Conservation (phyloP, 208 protist genomes). For the Crithidia thermophila region DNA sequence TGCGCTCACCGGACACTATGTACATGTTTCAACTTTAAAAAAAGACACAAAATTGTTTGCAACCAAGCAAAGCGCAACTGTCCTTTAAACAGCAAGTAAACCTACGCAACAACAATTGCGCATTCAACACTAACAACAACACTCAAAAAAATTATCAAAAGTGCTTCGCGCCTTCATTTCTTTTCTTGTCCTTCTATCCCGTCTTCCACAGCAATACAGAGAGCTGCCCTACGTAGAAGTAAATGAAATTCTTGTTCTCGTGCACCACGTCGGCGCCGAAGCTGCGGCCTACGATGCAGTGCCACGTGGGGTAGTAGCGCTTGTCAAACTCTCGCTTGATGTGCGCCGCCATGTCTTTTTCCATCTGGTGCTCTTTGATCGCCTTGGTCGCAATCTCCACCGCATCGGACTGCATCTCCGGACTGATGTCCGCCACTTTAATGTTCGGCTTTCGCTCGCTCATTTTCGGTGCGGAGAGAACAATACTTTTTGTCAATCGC, state of each 20-base stretch:
- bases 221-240: slow-evolving; percentile 99
- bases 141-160: neutral
- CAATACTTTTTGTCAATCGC: neutral
- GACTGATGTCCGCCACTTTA: slow-evolving; percentile 95
- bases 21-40: too few species aligned
- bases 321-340: slow-evolving; percentile 99
- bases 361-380: slow-evolving; percentile 99
- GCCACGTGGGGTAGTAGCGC: slow-evolving; percentile 99
- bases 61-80: too few species aligned
- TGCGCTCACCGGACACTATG: neutral
- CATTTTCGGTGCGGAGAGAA: slow-evolving; percentile 63
- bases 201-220: slow-evolving; percentile 98
- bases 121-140: neutral
- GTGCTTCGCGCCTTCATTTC: neutral
- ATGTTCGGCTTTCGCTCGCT: slow-evolving; percentile 87
- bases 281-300: slow-evolving; percentile 99
- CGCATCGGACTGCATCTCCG: slow-evolving; percentile 98
- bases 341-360: slow-evolving; percentile 99
- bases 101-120: neutral
- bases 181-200: neutral
- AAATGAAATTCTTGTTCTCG: slow-evolving; percentile 99
- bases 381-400: slow-evolving; percentile 97
- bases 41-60: too few species aligned
- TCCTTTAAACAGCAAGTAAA: too few species aligned
- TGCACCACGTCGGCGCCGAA: slow-evolving; percentile 99